Evolutionary conservation across 176 grass and related monocot species (phyloP), one percentile per base, ranked within the genome.

Genomic region (Poa pratensis): DNA sequence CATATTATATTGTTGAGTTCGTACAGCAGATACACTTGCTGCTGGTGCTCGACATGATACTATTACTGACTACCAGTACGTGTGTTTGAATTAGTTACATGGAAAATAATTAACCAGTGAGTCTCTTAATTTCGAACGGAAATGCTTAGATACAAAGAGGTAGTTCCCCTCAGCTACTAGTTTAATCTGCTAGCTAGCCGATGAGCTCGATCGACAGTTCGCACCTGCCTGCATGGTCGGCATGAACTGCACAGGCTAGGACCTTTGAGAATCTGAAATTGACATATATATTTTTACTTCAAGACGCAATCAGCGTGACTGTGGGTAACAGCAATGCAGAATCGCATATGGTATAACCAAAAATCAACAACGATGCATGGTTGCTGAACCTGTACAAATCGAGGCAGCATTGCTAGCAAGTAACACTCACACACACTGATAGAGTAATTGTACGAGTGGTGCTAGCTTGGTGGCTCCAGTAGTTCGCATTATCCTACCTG

Each of bases 401-500:
- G 40, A 80, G 7, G 3, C 66, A n/a, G 11, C 2, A 15, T 6
- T 55, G 52, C 55, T 3, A 18, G 54, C 54, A 58, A 58, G n/a
- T n/a, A n/a, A n/a, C n/a, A n/a, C n/a, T n/a, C 43, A 46, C 9
- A 2, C 43, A 37, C 35, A n/a, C n/a, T n/a, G n/a, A n/a, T n/a
- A n/a, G n/a, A n/a, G n/a, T n/a, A n/a, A n/a, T n/a, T n/a, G n/a
- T n/a, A n/a, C n/a, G n/a, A n/a, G n/a, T n/a, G n/a, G n/a, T n/a
- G n/a, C n/a, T n/a, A n/a, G n/a, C n/a, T n/a, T n/a, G n/a, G n/a
- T 48, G 45, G 45, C 45, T 48, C 45, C 45, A 5, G 5, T 37
- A 48, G 11, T 13, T 48, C 45, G 2, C 45, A 48, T 13, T 48
- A 51, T 51, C 32, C 73, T 90, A 90, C 89, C 84, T 86, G 75